phyloP scores from a whole-genome alignment of 306 rosid genomes.

The Cicer judaicum region DNA sequence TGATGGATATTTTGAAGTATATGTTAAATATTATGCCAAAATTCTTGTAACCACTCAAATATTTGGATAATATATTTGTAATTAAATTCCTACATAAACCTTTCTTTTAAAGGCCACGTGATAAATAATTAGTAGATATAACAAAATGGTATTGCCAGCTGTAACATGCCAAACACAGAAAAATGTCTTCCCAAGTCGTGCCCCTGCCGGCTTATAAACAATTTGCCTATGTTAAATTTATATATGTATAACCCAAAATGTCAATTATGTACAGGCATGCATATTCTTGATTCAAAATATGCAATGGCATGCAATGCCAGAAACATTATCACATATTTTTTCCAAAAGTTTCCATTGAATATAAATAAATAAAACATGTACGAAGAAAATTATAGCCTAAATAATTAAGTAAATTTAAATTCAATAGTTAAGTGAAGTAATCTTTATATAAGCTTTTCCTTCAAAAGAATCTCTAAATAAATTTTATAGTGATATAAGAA shows the following conservation, averaged over 20 bases:
- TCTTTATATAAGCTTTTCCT: not conserved
- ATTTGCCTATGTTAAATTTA: not conserved
- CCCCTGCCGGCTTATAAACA: slow-evolving; percentile 38
- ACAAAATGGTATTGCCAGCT: slow-evolving; percentile 33
- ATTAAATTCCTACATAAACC: not conserved
- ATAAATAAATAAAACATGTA: not conserved
- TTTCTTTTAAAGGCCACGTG: not conserved
- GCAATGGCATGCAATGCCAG: slow-evolving; percentile 29
- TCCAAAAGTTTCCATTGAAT: no score
- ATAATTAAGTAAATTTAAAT: not conserved
- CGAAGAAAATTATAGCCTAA: not conserved
- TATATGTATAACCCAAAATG: not conserved
- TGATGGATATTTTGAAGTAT: no score
- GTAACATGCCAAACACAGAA: slow-evolving; percentile 4
- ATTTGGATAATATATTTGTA: not conserved
- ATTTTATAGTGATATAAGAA: not conserved
- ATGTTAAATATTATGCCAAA: no score
- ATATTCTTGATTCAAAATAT: not conserved
- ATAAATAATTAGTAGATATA: not conserved
- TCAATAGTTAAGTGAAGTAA: not conserved
- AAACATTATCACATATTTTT: not conserved
- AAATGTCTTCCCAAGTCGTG: slow-evolving; percentile 29
- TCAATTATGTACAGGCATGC: not conserved
- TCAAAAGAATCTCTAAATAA: no score
- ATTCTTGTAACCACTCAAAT: no score